phyloP scores from a whole-genome alignment of 441 rosid species.

The Eutrema salsugineum region DNA sequence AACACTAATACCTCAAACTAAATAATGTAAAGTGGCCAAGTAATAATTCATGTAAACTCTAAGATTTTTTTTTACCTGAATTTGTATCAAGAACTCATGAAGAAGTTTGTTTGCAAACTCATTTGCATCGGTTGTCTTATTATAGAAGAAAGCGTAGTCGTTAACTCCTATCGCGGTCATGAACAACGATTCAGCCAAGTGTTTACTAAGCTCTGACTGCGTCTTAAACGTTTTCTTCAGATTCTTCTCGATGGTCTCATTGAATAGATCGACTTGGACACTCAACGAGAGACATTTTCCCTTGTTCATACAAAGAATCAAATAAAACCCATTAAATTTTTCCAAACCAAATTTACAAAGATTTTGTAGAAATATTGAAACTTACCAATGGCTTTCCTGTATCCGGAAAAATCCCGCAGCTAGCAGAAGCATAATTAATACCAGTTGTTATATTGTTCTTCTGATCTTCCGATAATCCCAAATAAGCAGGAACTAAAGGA shows the following conservation, averaged over 20 bases:
- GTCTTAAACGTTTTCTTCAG: slow-evolving; percentile 7
- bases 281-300: slow-evolving; percentile 24
- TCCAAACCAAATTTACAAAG: background rate
- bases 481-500: slow-evolving; percentile 26
- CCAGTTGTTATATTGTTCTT: slow-evolving; percentile 23
- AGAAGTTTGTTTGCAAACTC: slow-evolving; percentile 18
- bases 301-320: slow-evolving; percentile 8
- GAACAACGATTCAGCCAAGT: slow-evolving; percentile 25
- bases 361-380: slow-evolving; percentile 2
- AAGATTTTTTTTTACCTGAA: background rate
- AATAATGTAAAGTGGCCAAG: background rate
- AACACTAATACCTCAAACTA: no score
- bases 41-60: background rate
- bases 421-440: slow-evolving; percentile 31
- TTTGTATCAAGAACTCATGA: slow-evolving; percentile 12
- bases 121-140: background rate
- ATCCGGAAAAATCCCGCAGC: slow-evolving; percentile 25
- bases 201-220: slow-evolving; percentile 1
- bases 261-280: slow-evolving; percentile 23
- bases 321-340: background rate
- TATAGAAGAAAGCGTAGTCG: slow-evolving; percentile 8
- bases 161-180: slow-evolving; percentile 25
- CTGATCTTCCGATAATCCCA: slow-evolving; percentile 21
- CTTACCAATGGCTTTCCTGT: slow-evolving; percentile 9
- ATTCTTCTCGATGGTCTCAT: slow-evolving; percentile 12